Conservation (phyloP, 805 yeast species). For the Candida tallmaniae region DNA sequence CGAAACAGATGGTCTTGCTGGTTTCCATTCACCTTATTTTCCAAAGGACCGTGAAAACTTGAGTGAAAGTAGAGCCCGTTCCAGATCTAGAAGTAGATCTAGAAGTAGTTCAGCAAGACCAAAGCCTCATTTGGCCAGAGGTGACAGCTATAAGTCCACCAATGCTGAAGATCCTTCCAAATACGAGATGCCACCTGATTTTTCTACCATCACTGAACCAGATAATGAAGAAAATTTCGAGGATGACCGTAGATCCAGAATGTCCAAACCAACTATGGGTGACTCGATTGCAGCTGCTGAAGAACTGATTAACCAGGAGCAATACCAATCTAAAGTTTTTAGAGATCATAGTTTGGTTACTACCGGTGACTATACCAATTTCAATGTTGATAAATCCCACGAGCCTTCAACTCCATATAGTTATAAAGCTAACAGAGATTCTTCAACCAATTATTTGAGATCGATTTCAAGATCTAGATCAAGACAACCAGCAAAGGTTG, state of each 20-base stretch:
- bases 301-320: conserved; percentile 14
- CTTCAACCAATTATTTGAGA: conserved; percentile 54
- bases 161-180: conserved; percentile 41
- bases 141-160: conserved; percentile 68
- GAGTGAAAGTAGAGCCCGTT: conserved; percentile 21
- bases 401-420: conserved; percentile 55
- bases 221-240: conserved; percentile 21
- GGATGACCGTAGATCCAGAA: conserved; percentile 37
- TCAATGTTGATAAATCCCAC: conserved; percentile 35
- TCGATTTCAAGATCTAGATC: conserved; percentile 64
- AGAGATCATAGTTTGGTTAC: conserved; percentile 39
- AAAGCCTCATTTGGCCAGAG: conserved; percentile 68
- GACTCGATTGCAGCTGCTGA: conserved; percentile 41
- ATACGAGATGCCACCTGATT: conserved; percentile 40
- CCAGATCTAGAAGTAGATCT: conserved; percentile 16
- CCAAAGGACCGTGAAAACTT: conserved; percentile 21
- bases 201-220: conserved; percentile 13
- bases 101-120: conserved; percentile 10
- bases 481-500: conserved; percentile 28
- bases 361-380: conserved; percentile 43
- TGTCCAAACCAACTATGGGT: conserved; percentile 40
- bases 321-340: conserved; percentile 13
- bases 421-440: conserved; percentile 45
- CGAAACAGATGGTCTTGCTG: conserved; percentile 13
- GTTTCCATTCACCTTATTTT: conserved; percentile 32